These are phyloP conservation scores for Blepharisma undulans DNA, from an alignment of 169 alveolate species.

Conservation along the genomic window DNA sequence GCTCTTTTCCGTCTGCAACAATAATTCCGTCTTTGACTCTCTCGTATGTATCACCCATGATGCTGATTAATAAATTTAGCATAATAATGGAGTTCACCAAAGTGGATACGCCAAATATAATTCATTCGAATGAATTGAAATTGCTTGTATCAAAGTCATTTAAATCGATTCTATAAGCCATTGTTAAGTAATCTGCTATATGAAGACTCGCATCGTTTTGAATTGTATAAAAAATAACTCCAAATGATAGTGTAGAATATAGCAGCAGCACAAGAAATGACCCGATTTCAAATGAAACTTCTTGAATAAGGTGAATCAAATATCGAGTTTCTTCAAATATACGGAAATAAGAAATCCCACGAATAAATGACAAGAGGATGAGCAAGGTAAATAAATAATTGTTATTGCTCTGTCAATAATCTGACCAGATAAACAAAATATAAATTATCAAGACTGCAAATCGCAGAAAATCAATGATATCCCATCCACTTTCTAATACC, in stretches of 20 bases:
- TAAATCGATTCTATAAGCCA: conserved; percentile 19
- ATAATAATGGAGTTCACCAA: conserved; percentile 37
- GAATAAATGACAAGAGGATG: not conserved
- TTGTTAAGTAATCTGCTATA: not conserved
- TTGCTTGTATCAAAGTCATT: conserved; percentile 22
- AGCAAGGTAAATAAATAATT: conserved; percentile 7
- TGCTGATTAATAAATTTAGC: conserved; percentile 34
- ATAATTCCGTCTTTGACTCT: not conserved
- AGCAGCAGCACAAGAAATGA: not conserved
- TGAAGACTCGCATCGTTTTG: not conserved
- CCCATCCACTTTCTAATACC: not conserved
- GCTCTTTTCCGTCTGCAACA: conserved; percentile 14
- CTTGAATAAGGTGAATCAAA: conserved; percentile 1
- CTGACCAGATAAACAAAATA: not conserved
- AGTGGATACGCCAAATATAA: conserved; percentile 21
- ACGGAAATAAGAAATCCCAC: conserved; percentile 17
- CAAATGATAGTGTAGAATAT: conserved; percentile 30
- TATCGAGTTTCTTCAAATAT: conserved; percentile 4
- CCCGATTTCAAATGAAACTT: not conserved
- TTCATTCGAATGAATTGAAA: conserved; percentile 8
- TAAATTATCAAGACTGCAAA: not conserved
- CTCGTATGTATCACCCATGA: conserved; percentile 44
- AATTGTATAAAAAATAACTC: conserved; percentile 3
- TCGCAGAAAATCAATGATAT: not conserved
- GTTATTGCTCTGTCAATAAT: not conserved